Evolutionary conservation across 345 rosid genomes (phyloP), one percentile per base, ranked within the genome.

Genomic region (Ceriops decandra): DNA sequence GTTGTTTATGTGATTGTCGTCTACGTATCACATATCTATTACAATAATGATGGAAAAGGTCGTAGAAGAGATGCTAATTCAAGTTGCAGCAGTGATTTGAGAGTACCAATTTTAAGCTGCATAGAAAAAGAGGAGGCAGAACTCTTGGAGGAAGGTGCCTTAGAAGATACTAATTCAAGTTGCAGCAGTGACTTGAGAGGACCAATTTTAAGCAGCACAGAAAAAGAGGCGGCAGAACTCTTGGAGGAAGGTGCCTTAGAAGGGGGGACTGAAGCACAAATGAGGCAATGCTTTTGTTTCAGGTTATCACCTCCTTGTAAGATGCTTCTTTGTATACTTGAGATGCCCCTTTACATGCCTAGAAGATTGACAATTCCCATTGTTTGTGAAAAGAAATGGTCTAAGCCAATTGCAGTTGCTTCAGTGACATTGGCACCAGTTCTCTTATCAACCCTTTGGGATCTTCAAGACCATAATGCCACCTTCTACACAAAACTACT

Each of bases 361-460:
- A 78, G 97, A 60, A 83, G 99, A 71, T 76, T 95, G 75, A 95
- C 99, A 8, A 91, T 91, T 68, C 99, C 97, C 3, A 79, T 88
- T n/a, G 77, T 80, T 33, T 65, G 77, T 52, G 84, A 90, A 71
- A 75, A 83, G 36, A 81, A 73, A 76, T 95, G 99, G 99, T 89
- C 91, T 11, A 86, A 86, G 70, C 88, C 90, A 78, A 63, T 78
- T 27, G 91, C 93, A 0, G 87, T 87, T 30, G 70, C 78, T 56
- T 88, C 95, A 5, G 95, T 83, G n/a, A 74, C 84, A 57, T 59
- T 95, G 7, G 88, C 95, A n/a, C 96, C 97, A 15, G 19, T 88
- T 67, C 85, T 91, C 20, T 62, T 95, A 52, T 70, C 90, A 47
- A 71, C 68, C 30, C 81, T 91, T 38, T 89, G 85, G 77, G 79